Base-by-base conservation (phyloP, 768 basidiomycete genomes). In the Rossbeevera mucosa region DNA sequence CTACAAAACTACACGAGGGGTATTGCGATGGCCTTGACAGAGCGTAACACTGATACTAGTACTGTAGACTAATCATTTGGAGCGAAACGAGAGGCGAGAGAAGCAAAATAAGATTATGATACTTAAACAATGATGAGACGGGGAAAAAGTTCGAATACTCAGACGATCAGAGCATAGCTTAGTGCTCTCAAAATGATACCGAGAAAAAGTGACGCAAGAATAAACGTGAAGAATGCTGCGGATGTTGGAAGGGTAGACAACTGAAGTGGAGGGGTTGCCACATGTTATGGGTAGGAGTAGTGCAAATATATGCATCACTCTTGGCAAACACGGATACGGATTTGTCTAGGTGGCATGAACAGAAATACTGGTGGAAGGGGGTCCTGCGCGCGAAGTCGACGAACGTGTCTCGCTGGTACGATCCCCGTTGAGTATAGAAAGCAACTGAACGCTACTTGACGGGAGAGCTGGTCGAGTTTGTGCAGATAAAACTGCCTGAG, bases 1-100 rank as follows among this genome's bases (percentile, higher is more conserved):
- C 65, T 67, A 70, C 66, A 68, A 64, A 65, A 69, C 68, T 71
- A 71, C 66, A 71, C 41, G 48, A 20, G 48, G 59, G 65, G 70
- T 71, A 71, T 71, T 66, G 66, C 58, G 54, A 68, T 48, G 62
- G 49, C 46, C 54, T 61, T 47, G 58, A 48, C 50, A 56, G 44
- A 62, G 58, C 54, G 48, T 59, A 54, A 64, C 57, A 64, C 61
- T 56, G 60, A 54, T 67, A 70, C 67, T 69, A 58, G 58, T 68
- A 68, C 67, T 61, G 58, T 67, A 69, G 31, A 50, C 57, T 59
- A 18, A 53, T 42, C 55, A 47, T 42, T 59, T 45, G 44, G 44
- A 61, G 40, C 44, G 54, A 64, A 38, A 53, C 41, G 60, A 56
- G 45, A 53, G 56, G 42, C 40, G 52, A 60, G 50, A 54, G 51